Evolutionary conservation across 2,329 filamentous ascomycete species (phyloP).

Genomic region (Scedosporium apiospermum): DNA sequence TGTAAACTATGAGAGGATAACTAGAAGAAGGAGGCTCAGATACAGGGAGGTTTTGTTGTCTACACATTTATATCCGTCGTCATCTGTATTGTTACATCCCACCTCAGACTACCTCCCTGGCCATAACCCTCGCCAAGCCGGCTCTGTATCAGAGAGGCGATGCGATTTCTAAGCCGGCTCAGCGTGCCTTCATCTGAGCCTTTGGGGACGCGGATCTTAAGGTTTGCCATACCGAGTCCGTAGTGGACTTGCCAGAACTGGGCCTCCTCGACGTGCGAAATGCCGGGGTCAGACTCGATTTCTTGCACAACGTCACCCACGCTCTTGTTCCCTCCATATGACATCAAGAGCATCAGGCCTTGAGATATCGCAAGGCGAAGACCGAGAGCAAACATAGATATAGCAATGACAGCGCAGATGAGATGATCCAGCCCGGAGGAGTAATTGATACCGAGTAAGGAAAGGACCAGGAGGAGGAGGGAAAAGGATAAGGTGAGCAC

Average conservation of each 20-base stretch:
- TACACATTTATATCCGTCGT: conserved; percentile 23
- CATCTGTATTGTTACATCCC: conserved; percentile 89
- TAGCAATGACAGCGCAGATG: conserved; percentile 71
- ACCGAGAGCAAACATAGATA: conserved; percentile 83
- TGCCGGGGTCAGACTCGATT: conserved; percentile 69
- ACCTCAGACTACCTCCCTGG: conserved; percentile 64
- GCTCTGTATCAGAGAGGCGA: conserved; percentile 73
- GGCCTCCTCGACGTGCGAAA: conserved; percentile 75
- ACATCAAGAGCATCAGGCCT: conserved; percentile 94
- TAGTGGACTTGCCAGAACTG: conserved; percentile 99
- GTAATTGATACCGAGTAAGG: conserved; percentile 72
- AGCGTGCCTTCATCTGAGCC: conserved; percentile 63
- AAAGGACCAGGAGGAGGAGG: conserved; percentile 67
- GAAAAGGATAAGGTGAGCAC: conserved; percentile 88
- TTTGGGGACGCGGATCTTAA: conserved; percentile 63
- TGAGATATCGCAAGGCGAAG: conserved; percentile 75
- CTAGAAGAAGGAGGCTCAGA: background rate
- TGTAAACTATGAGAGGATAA: background rate
- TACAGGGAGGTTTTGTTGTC: background rate
- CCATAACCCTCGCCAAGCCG: conserved; percentile 83
- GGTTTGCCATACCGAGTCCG: conserved; percentile 87
- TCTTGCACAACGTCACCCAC: conserved; percentile 72
- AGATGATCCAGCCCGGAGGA: conserved; percentile 67
- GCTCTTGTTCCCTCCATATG: conserved; percentile 47
- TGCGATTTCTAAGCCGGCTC: conserved; percentile 62